These are phyloP conservation scores for Salix suchowensis DNA, from an alignment of 345 rosid species.

Conservation along the genomic window DNA sequence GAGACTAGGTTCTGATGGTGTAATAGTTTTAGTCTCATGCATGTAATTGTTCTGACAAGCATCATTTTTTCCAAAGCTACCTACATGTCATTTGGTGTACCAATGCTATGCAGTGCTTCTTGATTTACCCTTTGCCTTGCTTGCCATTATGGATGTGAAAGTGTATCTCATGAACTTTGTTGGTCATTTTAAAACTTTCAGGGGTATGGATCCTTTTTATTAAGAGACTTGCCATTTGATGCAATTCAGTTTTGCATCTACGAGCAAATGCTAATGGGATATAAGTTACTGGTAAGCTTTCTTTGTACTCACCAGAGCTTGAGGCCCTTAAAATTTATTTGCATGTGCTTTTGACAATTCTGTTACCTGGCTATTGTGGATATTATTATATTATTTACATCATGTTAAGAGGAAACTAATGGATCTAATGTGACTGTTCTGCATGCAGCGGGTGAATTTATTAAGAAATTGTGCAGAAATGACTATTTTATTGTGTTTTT, in stretches of 20 bases:
- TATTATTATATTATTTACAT: neutral
- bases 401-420: neutral
- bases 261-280: constrained; percentile 87
- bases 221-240: constrained; percentile 94
- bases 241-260: constrained; percentile 93
- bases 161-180: neutral
- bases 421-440: neutral
- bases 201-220: constrained; percentile 86
- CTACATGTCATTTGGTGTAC: neutral
- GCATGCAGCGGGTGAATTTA: neutral
- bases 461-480: neutral
- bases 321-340: neutral
- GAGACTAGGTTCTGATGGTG: neutral
- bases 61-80: neutral
- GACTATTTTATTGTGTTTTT: neutral
- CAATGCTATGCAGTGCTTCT: neutral
- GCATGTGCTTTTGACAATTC: neutral
- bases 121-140: neutral
- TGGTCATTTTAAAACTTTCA: constrained; percentile 8
- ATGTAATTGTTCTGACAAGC: neutral
- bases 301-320: neutral
- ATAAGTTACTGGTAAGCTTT: constrained; percentile 64
- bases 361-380: neutral
- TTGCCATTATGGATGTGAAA: neutral
- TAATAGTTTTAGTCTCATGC: no score